phyloP scores from a whole-genome alignment of 306 rosid species.

The Acmispon strigosus region DNA sequence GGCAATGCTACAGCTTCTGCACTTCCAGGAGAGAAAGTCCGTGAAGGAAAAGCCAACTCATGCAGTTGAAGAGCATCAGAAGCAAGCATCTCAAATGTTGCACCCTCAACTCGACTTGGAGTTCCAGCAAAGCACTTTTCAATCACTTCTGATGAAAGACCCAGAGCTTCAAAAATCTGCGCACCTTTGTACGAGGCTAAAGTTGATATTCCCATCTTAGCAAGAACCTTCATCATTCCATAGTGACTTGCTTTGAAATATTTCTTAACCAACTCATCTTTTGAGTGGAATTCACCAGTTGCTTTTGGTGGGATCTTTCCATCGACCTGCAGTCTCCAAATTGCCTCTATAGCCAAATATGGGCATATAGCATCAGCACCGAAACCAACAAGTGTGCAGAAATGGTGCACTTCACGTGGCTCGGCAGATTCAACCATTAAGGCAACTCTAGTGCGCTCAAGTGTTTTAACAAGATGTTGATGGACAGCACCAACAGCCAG shows the following conservation, averaged over 20 bases:
- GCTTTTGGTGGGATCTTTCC: slow-evolving; percentile 88
- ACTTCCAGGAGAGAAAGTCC: slow-evolving; percentile 75
- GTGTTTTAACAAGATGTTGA: slow-evolving; percentile 82
- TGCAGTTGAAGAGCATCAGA: slow-evolving; percentile 72
- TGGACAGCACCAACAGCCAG: slow-evolving; percentile 96
- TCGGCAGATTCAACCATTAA: slow-evolving; percentile 94
- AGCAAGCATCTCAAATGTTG: slow-evolving; percentile 93
- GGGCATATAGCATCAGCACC: slow-evolving; percentile 98
- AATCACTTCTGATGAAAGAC: slow-evolving; percentile 89
- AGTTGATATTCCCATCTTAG: slow-evolving; percentile 99
- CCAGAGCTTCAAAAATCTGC: slow-evolving; percentile 95
- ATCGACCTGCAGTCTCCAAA: slow-evolving; percentile 92
- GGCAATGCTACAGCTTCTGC: slow-evolving; percentile 92
- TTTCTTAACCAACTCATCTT: slow-evolving; percentile 72
- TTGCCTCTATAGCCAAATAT: slow-evolving; percentile 81
- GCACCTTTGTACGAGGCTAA: slow-evolving; percentile 99
- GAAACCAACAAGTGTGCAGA: slow-evolving; percentile 92
- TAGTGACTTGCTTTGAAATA: slow-evolving; percentile 88
- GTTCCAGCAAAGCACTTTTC: slow-evolving; percentile 97
- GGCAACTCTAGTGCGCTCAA: slow-evolving; percentile 92
- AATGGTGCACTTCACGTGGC: slow-evolving; percentile 98
- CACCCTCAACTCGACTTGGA: slow-evolving; percentile 97
- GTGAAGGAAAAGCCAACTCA: slow-evolving; percentile 82
- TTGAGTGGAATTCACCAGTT: slow-evolving; percentile 61
- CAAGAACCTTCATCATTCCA: slow-evolving; percentile 99